Evolutionary conservation across 371 early-diverging fungal genomes (phyloP), one percentile per base, ranked within the genome.

Genomic region (Coemansia sp.): DNA sequence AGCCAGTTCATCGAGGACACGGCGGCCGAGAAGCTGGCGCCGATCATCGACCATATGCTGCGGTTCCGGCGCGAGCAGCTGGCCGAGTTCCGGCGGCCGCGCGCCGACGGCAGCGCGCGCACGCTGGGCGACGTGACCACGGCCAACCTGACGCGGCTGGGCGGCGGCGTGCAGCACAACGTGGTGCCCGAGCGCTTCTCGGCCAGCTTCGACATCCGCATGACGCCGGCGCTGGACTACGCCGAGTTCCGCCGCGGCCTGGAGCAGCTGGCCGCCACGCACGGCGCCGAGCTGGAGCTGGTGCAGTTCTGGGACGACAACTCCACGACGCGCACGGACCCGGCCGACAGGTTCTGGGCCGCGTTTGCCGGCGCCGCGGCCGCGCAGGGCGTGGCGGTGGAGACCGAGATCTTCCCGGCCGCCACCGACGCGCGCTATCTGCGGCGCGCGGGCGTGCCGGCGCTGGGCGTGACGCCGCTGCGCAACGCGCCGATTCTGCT

Each of bases 51-150:
- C 62, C 81, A 80, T 60, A 77, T 89, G 61, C 59, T 87, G 77
- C 80, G 68, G 53, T 82, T 85, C 60, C 83, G 88, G 35, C 82
- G 87, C 58, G 77, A 81, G 64, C 77, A 76, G 56, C 76, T 81
- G 35, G 51, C 34, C 12, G 66, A 86, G 55, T 56, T 77, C 34
- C 36, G 45, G 26, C 40, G 26, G 36, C 61, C 61, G 4, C 67
- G 53, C 16, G 67, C 48, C 2, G 77, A 72, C 57, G 76, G 79
- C 4, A 34, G 65, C 12, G 51, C 34, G 5, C 80, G 82, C 30
- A 77, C 76, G 2, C 80, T 91, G 34, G 93, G 93, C 40, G 89
- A 90, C 66, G 91, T 90, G 38, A 90, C 90, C 10, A 89, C 86
- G 12, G 63, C 84, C 59, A 92, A 92, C 77, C 65, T 90, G 58